Percentiles rank a stretch among this genome's conserved stretches.
Evolutionary conservation across 768 basidiomycete species (phyloP).

Genomic region (Lanmaoa rubissima): DNA sequence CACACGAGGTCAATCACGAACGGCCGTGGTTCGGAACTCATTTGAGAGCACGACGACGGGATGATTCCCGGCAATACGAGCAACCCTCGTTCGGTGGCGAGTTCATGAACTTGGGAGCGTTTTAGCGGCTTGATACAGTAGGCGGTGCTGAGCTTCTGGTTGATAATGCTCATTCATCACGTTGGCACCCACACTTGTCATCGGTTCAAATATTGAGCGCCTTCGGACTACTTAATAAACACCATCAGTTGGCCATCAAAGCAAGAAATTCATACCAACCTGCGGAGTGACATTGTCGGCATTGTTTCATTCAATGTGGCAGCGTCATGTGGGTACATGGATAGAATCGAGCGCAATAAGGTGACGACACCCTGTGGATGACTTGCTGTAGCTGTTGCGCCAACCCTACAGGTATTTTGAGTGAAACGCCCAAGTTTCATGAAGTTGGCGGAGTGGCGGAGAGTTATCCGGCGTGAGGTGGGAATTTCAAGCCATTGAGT

Average conservation of each 20-base stretch:
- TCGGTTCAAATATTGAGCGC: background rate
- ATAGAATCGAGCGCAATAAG: background rate
- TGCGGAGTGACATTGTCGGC: background rate
- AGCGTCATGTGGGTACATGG: background rate
- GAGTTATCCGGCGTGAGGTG: background rate
- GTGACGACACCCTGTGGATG: background rate
- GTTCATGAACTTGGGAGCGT: background rate
- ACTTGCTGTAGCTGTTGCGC: constrained; percentile 3
- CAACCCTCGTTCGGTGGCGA: background rate
- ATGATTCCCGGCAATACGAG: background rate
- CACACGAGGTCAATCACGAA: background rate
- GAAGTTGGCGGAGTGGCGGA: background rate
- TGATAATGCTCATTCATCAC: background rate
- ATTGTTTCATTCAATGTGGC: constrained; percentile 2
- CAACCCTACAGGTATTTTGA: background rate
- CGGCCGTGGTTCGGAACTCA: background rate
- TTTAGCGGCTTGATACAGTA: background rate
- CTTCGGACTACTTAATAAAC: background rate
- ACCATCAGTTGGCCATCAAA: background rate
- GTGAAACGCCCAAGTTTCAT: background rate
- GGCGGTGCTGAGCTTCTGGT: background rate
- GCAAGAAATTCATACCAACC: background rate
- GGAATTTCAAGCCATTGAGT: constrained; percentile 1
- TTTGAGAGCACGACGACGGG: constrained; percentile 1
- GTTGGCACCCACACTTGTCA: background rate